Evolutionary conservation across 371 early-diverging fungal species (phyloP).

Genomic region (Haplosporangium sp.): DNA sequence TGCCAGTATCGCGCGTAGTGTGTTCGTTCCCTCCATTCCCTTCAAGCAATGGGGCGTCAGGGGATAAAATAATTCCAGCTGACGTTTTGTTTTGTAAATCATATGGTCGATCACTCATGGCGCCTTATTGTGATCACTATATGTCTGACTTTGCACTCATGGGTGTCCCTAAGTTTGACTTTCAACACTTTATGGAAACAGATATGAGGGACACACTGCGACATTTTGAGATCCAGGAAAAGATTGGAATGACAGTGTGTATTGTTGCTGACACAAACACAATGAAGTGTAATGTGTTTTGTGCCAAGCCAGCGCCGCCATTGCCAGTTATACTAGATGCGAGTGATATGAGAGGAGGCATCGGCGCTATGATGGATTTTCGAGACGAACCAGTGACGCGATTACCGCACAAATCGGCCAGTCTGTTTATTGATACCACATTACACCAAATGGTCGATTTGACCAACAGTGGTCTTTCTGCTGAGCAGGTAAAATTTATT

Average conservation of each 20-base stretch:
- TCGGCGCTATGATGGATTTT: slow-evolving; percentile 17
- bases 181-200: slow-evolving; percentile 62
- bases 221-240: slow-evolving; percentile 52
- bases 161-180: slow-evolving; percentile 67
- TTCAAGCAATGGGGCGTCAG: slow-evolving; percentile 9
- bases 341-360: slow-evolving; percentile 8
- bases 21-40: slow-evolving; percentile 46
- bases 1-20: slow-evolving; percentile 33
- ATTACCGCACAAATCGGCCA: slow-evolving; percentile 25
- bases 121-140: slow-evolving; percentile 66
- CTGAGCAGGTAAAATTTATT: slow-evolving; percentile 30
- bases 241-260: slow-evolving; percentile 61
- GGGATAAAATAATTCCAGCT: slow-evolving; percentile 50
- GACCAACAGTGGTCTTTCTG: slow-evolving; percentile 24
- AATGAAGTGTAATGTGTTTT: slow-evolving; percentile 57
- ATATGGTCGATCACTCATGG: slow-evolving; percentile 76
- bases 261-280: slow-evolving; percentile 69
- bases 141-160: slow-evolving; percentile 73
- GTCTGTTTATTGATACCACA: slow-evolving; percentile 37
- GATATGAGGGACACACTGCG: slow-evolving; percentile 66
- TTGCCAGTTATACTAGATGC: slow-evolving; percentile 10
- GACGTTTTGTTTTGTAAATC: slow-evolving; percentile 70
- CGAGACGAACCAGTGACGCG: slow-evolving; percentile 30
- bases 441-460: slow-evolving; percentile 38
- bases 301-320: slow-evolving; percentile 24